A percentile compares a stretch with the other conserved stretches of the same genome.
Evolutionary conservation across 441 rosid genomes (phyloP).

Genomic region (Bruguiera hainesii): DNA sequence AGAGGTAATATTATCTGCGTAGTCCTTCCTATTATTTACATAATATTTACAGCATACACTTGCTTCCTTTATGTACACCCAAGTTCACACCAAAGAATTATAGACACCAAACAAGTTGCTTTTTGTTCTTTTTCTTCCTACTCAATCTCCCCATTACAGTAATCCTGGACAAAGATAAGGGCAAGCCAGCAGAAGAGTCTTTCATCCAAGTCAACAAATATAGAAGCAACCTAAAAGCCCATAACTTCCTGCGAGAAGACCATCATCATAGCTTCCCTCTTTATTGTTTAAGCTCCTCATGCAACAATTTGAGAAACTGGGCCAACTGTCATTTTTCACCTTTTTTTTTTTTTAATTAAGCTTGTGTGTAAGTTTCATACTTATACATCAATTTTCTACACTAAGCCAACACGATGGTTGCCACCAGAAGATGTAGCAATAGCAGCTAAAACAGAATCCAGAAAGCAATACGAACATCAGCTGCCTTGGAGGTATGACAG

Average conservation of each 20-base stretch:
- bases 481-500: conserved; percentile 48
- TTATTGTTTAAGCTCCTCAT: conserved; percentile 9
- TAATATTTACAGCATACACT: conserved; percentile 22
- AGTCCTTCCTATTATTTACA: conserved; percentile 17
- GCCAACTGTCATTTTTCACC: background rate
- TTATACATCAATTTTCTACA: conserved; percentile 17
- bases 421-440: conserved; percentile 16
- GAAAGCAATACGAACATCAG: conserved; percentile 19
- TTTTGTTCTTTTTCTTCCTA: background rate
- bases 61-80: conserved; percentile 20
- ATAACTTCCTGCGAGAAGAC: conserved; percentile 2
- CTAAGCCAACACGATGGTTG: conserved; percentile 15
- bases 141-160: background rate
- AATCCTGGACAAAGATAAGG: background rate
- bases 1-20: background rate
- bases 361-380: conserved; percentile 6
- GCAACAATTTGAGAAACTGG: background rate
- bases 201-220: background rate
- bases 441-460: conserved; percentile 1
- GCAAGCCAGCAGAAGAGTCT: conserved; percentile 6
- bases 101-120: conserved; percentile 7
- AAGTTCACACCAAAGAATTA: conserved; percentile 41
- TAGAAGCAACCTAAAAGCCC: conserved; percentile 3
- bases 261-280: conserved; percentile 8
- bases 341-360: background rate